Base-by-base conservation (phyloP, 306 rosid genomes). In the Pyrus betulifolia region DNA sequence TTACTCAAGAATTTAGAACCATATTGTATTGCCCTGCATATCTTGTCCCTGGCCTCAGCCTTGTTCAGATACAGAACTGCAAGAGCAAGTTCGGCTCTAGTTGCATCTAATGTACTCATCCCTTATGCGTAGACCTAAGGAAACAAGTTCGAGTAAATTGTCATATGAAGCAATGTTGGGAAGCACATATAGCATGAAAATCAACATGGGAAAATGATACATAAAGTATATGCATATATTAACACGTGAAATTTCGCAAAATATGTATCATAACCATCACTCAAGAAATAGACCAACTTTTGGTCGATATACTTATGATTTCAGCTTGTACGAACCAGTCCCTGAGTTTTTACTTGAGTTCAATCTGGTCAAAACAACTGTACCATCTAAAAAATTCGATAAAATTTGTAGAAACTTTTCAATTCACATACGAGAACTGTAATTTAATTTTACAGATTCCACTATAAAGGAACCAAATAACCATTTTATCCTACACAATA, bases 31-130 rank as follows among this genome's bases (percentile, higher is more conserved):
- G 97, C 93, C 77, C 99, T 89, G 88, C 99, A 96, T 79, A 96
- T 89, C 88, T 96, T 96, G 96, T 96, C 99, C 88, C 99, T 92
- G 74, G 98, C 74, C 85, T 96, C 99, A 71, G 99, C 99, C 90
- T 96, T 96, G 84, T 87, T 84, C 92, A 96, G 88, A 77, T 92
- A 96, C 72, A 92, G 78, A 70, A 96, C 96, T 63, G 87, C 82
- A 76, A 96, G 90, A 52, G 86, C 98, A 69, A 96, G 99, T 73
- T 96, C 99, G 17, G 96, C 91, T 91, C 99, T 86, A 59, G 97
- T 81, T 73, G 87, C 93, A 78, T 96, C 99, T 90, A 96, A 71
- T 17, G 97, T 82, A 85, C 93, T 95, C 99, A 95, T 95, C 80
- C 87, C 85, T 83, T 77, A 83, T 63, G 60, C 76, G 28, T 51